Percentiles rank a stretch among this genome's conserved stretches.
Evolutionary conservation across 2,329 filamentous ascomycete genomes (phyloP).

Genomic region (Epicoccum nigrum): DNA sequence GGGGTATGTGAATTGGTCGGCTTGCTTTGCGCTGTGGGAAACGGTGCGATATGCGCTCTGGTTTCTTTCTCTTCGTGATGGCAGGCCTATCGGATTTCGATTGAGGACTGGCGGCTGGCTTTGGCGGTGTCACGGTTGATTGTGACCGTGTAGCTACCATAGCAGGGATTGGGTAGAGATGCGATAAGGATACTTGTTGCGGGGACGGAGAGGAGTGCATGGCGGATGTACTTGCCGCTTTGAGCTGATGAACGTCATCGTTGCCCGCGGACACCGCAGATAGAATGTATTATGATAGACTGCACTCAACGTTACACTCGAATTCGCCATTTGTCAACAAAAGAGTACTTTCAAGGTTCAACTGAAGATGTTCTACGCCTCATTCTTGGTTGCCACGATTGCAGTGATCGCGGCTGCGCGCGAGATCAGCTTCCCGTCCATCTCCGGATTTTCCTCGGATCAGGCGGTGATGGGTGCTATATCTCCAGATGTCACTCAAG

Average conservation of each 20-base stretch:
- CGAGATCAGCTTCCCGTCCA: conserved; percentile 54
- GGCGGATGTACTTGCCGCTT: conserved; percentile 11
- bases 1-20: conserved; percentile 16
- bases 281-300: not conserved
- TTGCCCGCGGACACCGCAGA: not conserved
- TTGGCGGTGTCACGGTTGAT: not conserved
- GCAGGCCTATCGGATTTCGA: not conserved
- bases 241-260: conserved; percentile 4
- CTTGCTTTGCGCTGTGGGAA: conserved; percentile 18
- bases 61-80: conserved; percentile 2
- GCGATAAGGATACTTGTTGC: conserved; percentile 3
- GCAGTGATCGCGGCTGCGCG: conserved; percentile 29
- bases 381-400: not conserved
- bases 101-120: not conserved
- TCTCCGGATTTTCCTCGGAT: conserved; percentile 42
- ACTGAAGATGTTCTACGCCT: not conserved
- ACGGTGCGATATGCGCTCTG: conserved; percentile 7
- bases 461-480: conserved; percentile 36
- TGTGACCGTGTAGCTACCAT: conserved; percentile 16
- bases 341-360: not conserved
- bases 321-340: no score
- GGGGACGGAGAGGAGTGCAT: not conserved
- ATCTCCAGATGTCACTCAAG: conserved; percentile 37
- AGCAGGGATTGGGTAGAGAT: not conserved
- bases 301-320: not conserved